Base-by-base conservation (phyloP, 2,329 filamentous ascomycete genomes). In the Aspergillus amoenus region DNA sequence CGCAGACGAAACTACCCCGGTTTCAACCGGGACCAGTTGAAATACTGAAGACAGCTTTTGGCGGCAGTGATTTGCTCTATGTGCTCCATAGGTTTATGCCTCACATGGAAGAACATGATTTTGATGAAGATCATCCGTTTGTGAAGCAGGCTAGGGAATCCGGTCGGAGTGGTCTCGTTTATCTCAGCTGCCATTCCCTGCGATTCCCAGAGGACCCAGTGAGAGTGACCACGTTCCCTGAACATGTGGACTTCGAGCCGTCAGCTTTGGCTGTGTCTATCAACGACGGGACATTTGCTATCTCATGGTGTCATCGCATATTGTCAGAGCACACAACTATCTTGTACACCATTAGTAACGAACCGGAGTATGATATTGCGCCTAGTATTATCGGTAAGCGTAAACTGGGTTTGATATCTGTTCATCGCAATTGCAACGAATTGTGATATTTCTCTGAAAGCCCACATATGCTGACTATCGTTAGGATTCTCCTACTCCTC, bases 281-380 rank as follows among this genome's bases (percentile, higher is more conserved):
- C 24, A 45, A 53, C 21, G 44, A 52, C 21, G 52, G 61, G n/a
- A 61, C 55, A 5, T 74, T 75, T 66, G 73, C 68, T 2, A 73
- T 75, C 39, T 74, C 70, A n/a, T 76, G 73, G 73, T 68, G 69
- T 47, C 66, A 73, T 30, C 48, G 61, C 6, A 62, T 67, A 13
- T 37, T 43, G 8, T 21, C 57, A 30, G 59, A 66, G 11, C 55
- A 69, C 55, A 63, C 68, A 18, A 72, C 75, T 11, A 47, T 69
- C 11, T 57, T 72, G n/a, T 75, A 76, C 52, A 63, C 48, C 15
- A 21, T 53, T 37, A 50, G 46, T 2, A 18, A 44, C n/a, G 57
- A 63, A 40, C 52, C 54, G 24, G 50, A 37, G 5, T 46, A 52
- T 34, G 52, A 61, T 11, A 22, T 32, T 24, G 39, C 22, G 24